phyloP scores from a whole-genome alignment of 2,329 filamentous ascomycete species.

The Aspergillus sp. region DNA sequence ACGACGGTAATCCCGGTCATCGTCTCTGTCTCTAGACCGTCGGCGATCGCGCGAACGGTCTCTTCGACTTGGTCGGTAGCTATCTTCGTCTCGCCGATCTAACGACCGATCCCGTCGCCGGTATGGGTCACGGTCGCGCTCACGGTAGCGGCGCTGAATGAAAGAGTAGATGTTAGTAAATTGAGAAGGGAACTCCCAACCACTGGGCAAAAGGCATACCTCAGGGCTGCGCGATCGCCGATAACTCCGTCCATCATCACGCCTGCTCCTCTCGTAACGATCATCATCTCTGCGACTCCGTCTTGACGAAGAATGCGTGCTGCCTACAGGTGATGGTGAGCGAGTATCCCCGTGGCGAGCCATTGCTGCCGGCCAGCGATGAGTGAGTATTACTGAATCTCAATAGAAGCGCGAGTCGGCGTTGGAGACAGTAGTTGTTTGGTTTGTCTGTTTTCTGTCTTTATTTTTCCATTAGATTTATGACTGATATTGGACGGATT shows the following conservation, averaged over 20 bases:
- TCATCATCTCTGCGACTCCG: constrained; percentile 56
- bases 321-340: constrained; percentile 94
- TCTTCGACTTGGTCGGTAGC: constrained; percentile 60
- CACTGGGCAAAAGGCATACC: constrained; percentile 32
- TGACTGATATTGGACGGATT: not conserved
- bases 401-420: constrained; percentile 28
- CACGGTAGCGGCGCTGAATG: constrained; percentile 53
- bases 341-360: constrained; percentile 63
- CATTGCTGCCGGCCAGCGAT: constrained; percentile 57
- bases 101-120: constrained; percentile 69
- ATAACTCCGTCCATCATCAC: constrained; percentile 50
- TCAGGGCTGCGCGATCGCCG: constrained; percentile 50
- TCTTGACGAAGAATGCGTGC: constrained; percentile 71
- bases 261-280: constrained; percentile 51
- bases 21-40: constrained; percentile 56
- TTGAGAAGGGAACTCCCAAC: not conserved
- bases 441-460: constrained; percentile 13
- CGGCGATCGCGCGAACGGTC: constrained; percentile 66
- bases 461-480: constrained; percentile 22
- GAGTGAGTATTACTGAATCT: constrained; percentile 48
- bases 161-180: constrained; percentile 12
- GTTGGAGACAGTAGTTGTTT: constrained; percentile 16
- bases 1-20: constrained; percentile 58
- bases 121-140: constrained; percentile 58
- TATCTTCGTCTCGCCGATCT: constrained; percentile 55